Evolutionary conservation across 495 filamentous ascomycete genomes (phyloP).

Genomic region (Stereocaulon alpinum): DNA sequence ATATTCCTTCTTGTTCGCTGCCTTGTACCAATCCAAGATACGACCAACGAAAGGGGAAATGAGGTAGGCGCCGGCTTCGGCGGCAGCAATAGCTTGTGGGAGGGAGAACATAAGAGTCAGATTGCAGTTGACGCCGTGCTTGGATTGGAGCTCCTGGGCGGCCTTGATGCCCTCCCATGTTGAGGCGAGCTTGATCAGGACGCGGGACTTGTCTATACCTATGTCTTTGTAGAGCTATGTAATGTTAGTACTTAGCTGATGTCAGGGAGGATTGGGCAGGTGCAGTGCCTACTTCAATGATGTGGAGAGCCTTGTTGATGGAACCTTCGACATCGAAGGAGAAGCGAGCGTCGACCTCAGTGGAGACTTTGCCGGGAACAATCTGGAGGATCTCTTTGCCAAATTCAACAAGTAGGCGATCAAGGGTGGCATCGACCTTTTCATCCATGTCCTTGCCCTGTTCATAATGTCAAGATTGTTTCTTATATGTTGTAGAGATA

Average conservation of each 20-base stretch:
- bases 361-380: slow-evolving; percentile 96
- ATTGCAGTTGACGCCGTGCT: slow-evolving; percentile 96
- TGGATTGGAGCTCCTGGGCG: slow-evolving; percentile 81
- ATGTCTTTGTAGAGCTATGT: slow-evolving; percentile 78
- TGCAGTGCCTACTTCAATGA: slow-evolving; percentile 65
- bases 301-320: slow-evolving; percentile 90
- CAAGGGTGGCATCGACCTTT: slow-evolving; percentile 73
- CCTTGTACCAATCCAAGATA: slow-evolving; percentile 99
- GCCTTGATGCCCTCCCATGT: slow-evolving; percentile 95
- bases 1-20: slow-evolving; percentile 87
- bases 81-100: slow-evolving; percentile 89
- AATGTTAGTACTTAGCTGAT: slow-evolving; percentile 1
- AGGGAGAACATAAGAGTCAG: slow-evolving; percentile 98
- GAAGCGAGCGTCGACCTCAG: slow-evolving; percentile 93
- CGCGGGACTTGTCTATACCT: slow-evolving; percentile 84
- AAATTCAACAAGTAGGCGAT: slow-evolving; percentile 94
- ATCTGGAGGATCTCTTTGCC: slow-evolving; percentile 95
- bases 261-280: neutral
- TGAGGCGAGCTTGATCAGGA: slow-evolving; percentile 54
- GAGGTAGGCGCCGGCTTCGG: slow-evolving; percentile 94
- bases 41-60: slow-evolving; percentile 99
- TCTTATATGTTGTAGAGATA: neutral
- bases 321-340: slow-evolving; percentile 92
- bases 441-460: slow-evolving; percentile 51
- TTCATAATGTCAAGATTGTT: neutral